Conservation (phyloP, 441 rosid genomes). For the Theobroma grandiflorum region DNA sequence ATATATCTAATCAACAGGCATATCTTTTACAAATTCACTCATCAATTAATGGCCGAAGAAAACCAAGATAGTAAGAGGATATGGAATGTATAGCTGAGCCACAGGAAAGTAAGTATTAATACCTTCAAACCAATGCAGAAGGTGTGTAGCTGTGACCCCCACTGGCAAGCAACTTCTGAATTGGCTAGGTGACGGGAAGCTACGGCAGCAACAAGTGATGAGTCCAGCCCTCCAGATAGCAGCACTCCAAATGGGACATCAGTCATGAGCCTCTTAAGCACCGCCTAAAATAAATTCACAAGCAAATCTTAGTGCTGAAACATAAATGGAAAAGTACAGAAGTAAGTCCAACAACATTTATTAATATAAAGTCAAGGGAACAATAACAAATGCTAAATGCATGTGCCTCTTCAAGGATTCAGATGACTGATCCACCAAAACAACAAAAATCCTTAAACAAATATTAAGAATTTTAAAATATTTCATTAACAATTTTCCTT, state of each 20-base stretch:
- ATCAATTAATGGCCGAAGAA: not conserved
- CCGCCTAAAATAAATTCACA: slow-evolving; percentile 63
- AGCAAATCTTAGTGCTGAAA: slow-evolving; percentile 1
- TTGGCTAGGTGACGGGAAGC: slow-evolving; percentile 79
- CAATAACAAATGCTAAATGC: not conserved
- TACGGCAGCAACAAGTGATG: slow-evolving; percentile 98
- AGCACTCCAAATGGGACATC: slow-evolving; percentile 99
- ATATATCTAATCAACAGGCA: not conserved
- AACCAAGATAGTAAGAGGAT: not conserved
- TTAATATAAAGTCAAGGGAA: not conserved
- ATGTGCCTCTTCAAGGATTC: too few species aligned
- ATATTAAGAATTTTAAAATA: too few species aligned
- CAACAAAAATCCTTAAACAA: too few species aligned
- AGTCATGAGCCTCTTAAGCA: slow-evolving; percentile 92
- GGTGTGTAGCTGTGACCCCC: slow-evolving; percentile 96
- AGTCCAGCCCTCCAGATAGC: slow-evolving; percentile 97
- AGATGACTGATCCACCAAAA: too few species aligned
- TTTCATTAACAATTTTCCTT: too few species aligned
- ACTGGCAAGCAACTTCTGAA: slow-evolving; percentile 82
- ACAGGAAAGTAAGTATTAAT: slow-evolving; percentile 26
- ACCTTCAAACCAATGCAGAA: slow-evolving; percentile 98
- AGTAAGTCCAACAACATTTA: not conserved
- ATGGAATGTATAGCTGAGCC: not conserved
- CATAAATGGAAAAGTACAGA: not conserved
- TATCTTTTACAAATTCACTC: not conserved